phyloP scores from a whole-genome alignment of 1,139 yeast species.

The Taiozyma onychis region DNA sequence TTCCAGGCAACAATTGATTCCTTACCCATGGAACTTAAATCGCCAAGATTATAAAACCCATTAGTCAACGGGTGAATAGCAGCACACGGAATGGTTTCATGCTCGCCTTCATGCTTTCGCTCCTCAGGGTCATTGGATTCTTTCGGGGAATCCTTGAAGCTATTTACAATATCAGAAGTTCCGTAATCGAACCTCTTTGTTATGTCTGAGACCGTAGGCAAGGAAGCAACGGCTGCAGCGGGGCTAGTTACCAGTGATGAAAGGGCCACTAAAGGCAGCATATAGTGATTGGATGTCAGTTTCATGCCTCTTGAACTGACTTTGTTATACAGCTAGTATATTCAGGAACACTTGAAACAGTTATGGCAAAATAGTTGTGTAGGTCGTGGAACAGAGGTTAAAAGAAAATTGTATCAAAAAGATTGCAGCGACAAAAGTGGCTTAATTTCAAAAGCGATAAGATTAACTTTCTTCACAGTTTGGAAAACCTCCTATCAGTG shows the following conservation, averaged over 20 bases:
- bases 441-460: no score
- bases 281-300: neutral
- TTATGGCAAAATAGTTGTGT: neutral
- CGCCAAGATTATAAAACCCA: constrained; percentile 52
- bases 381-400: neutral
- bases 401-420: neutral
- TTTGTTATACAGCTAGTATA: neutral
- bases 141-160: constrained; percentile 3
- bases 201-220: neutral
- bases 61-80: constrained; percentile 45
- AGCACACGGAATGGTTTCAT: constrained; percentile 44
- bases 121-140: constrained; percentile 4
- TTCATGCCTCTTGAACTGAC: neutral
- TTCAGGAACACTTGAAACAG: neutral
- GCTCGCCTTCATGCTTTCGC: neutral
- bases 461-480: neutral
- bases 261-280: neutral
- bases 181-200: constrained; percentile 15
- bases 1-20: constrained; percentile 45
- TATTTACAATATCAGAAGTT: constrained; percentile 14
- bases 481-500: neutral
- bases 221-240: neutral
- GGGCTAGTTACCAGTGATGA: neutral
- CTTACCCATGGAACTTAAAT: constrained; percentile 36
- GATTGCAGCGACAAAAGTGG: neutral